Conservation (phyloP, 306 rosid genomes). For the Erythrophleum fordii region DNA sequence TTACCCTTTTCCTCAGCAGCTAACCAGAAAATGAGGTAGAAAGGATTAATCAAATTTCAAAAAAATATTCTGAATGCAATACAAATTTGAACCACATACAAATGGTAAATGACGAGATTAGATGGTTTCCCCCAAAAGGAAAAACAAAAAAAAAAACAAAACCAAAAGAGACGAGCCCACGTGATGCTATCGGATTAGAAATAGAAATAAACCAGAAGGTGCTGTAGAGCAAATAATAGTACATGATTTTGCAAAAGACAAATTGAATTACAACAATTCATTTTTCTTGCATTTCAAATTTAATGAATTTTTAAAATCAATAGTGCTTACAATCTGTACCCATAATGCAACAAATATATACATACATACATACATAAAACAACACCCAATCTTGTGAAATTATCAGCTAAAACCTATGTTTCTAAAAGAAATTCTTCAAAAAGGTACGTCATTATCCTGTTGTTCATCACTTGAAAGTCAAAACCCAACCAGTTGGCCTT, state of each 20-base stretch:
- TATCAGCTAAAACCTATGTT: neutral
- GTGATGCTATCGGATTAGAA: neutral
- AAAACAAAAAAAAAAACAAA: too few species aligned
- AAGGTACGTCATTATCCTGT: neutral
- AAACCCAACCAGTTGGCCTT: slow-evolving; percentile 7
- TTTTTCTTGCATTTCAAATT: neutral
- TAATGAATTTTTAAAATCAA: neutral
- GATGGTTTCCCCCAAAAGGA: too few species aligned
- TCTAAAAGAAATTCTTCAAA: neutral
- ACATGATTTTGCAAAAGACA: neutral
- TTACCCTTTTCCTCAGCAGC: too few species aligned
- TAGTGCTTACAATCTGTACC: neutral
- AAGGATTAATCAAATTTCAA: too few species aligned
- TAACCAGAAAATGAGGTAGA: too few species aligned
- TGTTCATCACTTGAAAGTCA: neutral
- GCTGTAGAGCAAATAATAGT: neutral
- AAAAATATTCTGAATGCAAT: too few species aligned
- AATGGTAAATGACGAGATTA: too few species aligned
- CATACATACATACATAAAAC: neutral
- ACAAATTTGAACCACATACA: too few species aligned
- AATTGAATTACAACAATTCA: neutral
- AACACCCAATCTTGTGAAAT: neutral
- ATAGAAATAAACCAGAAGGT: neutral
- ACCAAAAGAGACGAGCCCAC: too few species aligned
- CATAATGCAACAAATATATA: neutral